Evolutionary conservation across 441 rosid species (phyloP).

Genomic region (Raphanus hybrid): DNA sequence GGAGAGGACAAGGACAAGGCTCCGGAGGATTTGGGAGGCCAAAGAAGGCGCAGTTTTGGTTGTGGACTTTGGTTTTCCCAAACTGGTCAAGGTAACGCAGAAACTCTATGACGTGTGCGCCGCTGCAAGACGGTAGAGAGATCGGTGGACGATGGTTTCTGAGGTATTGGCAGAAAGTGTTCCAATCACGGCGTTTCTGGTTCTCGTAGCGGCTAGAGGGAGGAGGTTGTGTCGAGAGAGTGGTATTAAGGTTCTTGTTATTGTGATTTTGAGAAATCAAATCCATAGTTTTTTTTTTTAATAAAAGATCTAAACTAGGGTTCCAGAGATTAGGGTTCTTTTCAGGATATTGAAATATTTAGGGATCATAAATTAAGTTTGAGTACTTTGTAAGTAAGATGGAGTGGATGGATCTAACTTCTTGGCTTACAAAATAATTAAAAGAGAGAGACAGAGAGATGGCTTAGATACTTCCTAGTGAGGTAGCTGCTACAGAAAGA

Average conservation of each 20-base stretch:
- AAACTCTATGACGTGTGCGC: constrained; percentile 47
- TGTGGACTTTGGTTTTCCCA: constrained; percentile 47
- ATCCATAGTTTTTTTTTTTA: constrained; percentile 49
- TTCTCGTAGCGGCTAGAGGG: constrained; percentile 42
- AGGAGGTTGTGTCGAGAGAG: constrained; percentile 33
- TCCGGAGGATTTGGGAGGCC: not conserved
- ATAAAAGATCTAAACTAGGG: not conserved
- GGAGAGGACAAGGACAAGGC: not conserved
- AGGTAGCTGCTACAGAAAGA: constrained; percentile 8
- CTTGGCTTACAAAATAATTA: not conserved
- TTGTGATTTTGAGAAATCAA: constrained; percentile 47
- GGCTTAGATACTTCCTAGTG: not conserved
- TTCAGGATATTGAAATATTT: not conserved
- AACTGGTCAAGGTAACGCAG: constrained; percentile 48
- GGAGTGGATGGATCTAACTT: not conserved
- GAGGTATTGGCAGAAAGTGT: not conserved
- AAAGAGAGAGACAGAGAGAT: not conserved
- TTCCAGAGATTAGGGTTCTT: constrained; percentile 13
- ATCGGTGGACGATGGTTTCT: not conserved
- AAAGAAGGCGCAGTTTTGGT: constrained; percentile 35
- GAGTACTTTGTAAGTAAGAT: not conserved
- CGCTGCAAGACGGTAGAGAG: constrained; percentile 23
- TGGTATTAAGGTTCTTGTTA: constrained; percentile 38
- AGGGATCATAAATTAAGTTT: constrained; percentile 19
- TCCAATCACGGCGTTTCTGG: not conserved